Conservation (phyloP, 768 basidiomycete genomes). For the Hydnomerulius pinastri region DNA sequence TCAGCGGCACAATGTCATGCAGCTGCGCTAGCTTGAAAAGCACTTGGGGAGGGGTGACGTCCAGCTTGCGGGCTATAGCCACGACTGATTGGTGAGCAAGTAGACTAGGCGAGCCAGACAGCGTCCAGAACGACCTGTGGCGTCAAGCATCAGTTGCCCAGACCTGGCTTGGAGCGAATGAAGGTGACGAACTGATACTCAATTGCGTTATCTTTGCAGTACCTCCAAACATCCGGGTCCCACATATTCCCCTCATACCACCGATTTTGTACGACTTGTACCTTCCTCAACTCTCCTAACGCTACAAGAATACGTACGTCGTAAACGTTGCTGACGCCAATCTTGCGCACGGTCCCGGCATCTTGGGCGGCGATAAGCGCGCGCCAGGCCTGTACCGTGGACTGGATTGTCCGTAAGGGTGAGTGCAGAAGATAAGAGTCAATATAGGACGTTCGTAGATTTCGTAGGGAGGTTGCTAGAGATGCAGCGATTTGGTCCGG, state of each 20-base stretch:
- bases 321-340: conserved; percentile 81
- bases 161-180: neutral
- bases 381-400: conserved; percentile 72
- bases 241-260: conserved; percentile 84
- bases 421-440: conserved; percentile 83
- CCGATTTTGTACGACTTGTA: conserved; percentile 80
- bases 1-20: conserved; percentile 68
- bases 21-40: conserved; percentile 70
- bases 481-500: conserved; percentile 63
- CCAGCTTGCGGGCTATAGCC: conserved; percentile 45
- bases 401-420: conserved; percentile 56
- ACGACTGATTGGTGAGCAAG: conserved; percentile 49
- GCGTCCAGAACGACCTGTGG: conserved; percentile 82
- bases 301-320: conserved; percentile 56
- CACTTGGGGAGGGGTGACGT: conserved; percentile 63
- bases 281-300: conserved; percentile 53
- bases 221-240: conserved; percentile 64
- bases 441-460: conserved; percentile 72
- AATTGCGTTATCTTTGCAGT: conserved; percentile 63
- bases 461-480: conserved; percentile 61
- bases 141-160: neutral
- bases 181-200: conserved; percentile 64
- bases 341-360: conserved; percentile 59
- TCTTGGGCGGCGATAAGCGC: conserved; percentile 62
- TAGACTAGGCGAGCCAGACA: conserved; percentile 72